Evolutionary conservation across 208 protist species (phyloP).

Genomic region (Leishmania aethiopica): DNA sequence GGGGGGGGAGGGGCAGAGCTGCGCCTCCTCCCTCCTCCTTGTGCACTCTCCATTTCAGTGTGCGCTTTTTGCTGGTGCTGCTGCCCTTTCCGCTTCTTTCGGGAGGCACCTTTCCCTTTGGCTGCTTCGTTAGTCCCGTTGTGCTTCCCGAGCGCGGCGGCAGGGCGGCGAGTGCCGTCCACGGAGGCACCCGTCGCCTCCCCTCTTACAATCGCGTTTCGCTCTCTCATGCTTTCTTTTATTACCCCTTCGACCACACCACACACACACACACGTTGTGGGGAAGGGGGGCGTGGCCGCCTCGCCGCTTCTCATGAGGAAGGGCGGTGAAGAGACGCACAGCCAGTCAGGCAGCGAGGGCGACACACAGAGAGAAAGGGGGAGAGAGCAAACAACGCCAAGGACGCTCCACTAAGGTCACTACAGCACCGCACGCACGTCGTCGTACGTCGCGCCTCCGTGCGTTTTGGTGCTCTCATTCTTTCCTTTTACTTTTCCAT

Average conservation of each 20-base stretch:
- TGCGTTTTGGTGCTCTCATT: not conserved
- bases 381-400: not conserved
- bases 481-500: not conserved
- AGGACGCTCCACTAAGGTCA: slow-evolving; percentile 5
- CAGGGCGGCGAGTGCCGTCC: not conserved
- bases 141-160: not conserved
- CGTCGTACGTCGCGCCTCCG: too few species aligned
- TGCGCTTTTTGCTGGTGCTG: not conserved
- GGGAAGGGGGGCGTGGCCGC: not conserved
- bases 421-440: not conserved
- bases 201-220: not conserved
- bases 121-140: not conserved
- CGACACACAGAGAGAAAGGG: not conserved
- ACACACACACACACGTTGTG: not conserved
- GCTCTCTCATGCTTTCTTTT: not conserved
- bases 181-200: not conserved
- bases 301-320: not conserved
- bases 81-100: not conserved
- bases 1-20: not conserved
- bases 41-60: not conserved
- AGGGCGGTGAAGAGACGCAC: not conserved
- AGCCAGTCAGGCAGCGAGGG: not conserved
- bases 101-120: not conserved
- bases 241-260: not conserved
- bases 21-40: not conserved